phyloP scores from a whole-genome alignment of 805 yeast species.

The Sugiyamaella americana region DNA sequence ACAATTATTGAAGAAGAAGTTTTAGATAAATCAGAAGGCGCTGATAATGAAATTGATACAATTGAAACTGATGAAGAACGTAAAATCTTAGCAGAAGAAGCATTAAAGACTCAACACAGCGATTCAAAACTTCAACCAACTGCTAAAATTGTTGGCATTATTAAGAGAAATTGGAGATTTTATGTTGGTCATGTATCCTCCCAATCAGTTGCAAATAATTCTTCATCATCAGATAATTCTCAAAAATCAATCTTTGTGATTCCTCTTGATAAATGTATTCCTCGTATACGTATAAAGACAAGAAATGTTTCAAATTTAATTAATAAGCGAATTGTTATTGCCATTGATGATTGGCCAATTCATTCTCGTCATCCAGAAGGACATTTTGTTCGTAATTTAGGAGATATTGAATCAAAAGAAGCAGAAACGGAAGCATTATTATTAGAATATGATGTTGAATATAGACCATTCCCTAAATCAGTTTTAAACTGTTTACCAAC shows the following conservation, averaged over 20 bases:
- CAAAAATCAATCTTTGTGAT: slow-evolving; percentile 69
- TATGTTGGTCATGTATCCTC: slow-evolving; percentile 92
- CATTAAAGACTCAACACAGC: slow-evolving; percentile 44
- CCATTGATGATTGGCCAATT: slow-evolving; percentile 89
- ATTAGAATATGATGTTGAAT: slow-evolving; percentile 93
- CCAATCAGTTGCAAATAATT: slow-evolving; percentile 52
- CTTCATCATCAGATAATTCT: slow-evolving; percentile 39
- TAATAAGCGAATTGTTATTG: slow-evolving; percentile 88
- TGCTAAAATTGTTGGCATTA: slow-evolving; percentile 81
- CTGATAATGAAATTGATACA: slow-evolving; percentile 39
- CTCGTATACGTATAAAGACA: slow-evolving; percentile 80
- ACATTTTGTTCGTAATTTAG: slow-evolving; percentile 84
- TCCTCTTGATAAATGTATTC: slow-evolving; percentile 83
- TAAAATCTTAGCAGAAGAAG: slow-evolving; percentile 67
- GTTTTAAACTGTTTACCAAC: slow-evolving; percentile 87
- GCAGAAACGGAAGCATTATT: slow-evolving; percentile 96
- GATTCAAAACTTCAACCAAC: slow-evolving; percentile 63
- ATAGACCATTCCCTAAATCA: slow-evolving; percentile 87
- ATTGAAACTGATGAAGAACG: slow-evolving; percentile 60
- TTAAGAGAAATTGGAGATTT: slow-evolving; percentile 89
- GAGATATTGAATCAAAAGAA: slow-evolving; percentile 82
- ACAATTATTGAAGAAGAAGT: slow-evolving; percentile 71
- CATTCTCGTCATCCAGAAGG: slow-evolving; percentile 86
- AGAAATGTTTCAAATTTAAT: slow-evolving; percentile 74
- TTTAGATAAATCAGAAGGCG: slow-evolving; percentile 47